phyloP scores from a whole-genome alignment of 2,329 filamentous ascomycete genomes.

The Arthrobotrys iridis region DNA sequence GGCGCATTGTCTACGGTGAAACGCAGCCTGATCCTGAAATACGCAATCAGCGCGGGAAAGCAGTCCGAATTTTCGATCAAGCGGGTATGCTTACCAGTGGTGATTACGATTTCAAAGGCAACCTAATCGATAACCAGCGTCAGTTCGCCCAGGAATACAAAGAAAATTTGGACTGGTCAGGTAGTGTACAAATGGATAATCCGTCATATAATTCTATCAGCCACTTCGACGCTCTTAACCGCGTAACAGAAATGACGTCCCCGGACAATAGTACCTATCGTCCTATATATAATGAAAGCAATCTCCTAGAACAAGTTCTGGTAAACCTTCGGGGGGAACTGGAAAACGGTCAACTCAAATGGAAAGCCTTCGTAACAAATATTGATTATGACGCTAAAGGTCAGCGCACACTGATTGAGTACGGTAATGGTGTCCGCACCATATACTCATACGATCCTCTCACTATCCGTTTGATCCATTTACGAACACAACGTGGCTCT shows the following conservation, averaged over 20 bases:
- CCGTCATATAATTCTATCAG: not conserved
- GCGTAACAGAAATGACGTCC: not conserved
- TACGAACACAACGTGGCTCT: not conserved
- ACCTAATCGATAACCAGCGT: constrained; percentile 6
- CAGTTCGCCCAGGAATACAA: constrained; percentile 3
- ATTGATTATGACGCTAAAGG: constrained; percentile 22
- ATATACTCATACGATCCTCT: constrained; percentile 30
- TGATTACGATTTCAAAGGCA: constrained; percentile 54
- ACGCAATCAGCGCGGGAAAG: constrained; percentile 15
- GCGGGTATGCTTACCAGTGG: not conserved
- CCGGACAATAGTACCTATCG: not conserved
- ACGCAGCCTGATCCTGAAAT: not conserved
- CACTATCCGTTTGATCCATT: not conserved
- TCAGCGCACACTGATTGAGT: not conserved
- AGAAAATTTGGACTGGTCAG: constrained; percentile 1
- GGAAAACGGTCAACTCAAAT: not conserved
- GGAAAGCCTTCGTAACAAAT: not conserved
- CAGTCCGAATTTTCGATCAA: constrained; percentile 27
- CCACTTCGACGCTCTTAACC: not conserved
- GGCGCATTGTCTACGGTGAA: constrained; percentile 13
- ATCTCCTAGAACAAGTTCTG: not conserved
- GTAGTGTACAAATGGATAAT: not conserved
- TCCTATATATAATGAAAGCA: not conserved
- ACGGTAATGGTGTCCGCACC: constrained; percentile 25
- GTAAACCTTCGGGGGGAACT: not conserved